Evolutionary conservation across 805 yeast genomes (phyloP), one percentile per base, ranked within the genome.

Genomic region (Candida tammaniensis): DNA sequence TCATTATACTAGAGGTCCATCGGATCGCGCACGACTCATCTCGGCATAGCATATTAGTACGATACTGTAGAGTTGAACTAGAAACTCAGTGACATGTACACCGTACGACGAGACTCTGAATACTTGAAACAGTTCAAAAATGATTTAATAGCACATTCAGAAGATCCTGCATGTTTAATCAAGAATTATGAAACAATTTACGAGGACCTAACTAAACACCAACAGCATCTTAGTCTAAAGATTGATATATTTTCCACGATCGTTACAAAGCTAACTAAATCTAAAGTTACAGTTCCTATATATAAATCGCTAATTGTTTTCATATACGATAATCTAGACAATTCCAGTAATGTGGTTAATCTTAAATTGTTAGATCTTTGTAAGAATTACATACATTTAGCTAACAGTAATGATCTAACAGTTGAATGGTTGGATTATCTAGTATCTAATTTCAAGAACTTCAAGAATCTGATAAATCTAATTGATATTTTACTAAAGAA

Each of bases 181-280:
- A 9, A 7, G 6, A 31, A 15, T 17, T 31, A 31, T 24, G 16
- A n/a, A 5, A 23, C 12, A 4, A 18, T 31, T 23, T 17, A 13
- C 22, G 17, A 17, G 16, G 34, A 31, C 16, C 7, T 31, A 4
- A 17, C 18, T 16, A 11, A 31, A 5, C 23, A 24, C 7, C 2
- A 12, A 3, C 17, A 23, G 6, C 26, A 23, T 13, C 12, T 18
- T n/a, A 11, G 8, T 3, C n/a, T 25, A n/a, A 32, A 25, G 14
- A 5, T 32, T 4, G 37, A 34, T 24, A 28, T 31, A 21, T 17
- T 34, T n/a, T 34, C 40, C 5, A 33, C 34, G 4, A 11, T 32
- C 3, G 14, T 40, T 11, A 24, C 20, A 16, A 40, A 40, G 18
- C 20, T 37, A 10, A 27, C 30, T n/a, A 40, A 36, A 17, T 21